A percentile compares a stretch with the other conserved stretches of the same genome.
Conservation (phyloP, 768 basidiomycete species). For the Agrocybe praecox region DNA sequence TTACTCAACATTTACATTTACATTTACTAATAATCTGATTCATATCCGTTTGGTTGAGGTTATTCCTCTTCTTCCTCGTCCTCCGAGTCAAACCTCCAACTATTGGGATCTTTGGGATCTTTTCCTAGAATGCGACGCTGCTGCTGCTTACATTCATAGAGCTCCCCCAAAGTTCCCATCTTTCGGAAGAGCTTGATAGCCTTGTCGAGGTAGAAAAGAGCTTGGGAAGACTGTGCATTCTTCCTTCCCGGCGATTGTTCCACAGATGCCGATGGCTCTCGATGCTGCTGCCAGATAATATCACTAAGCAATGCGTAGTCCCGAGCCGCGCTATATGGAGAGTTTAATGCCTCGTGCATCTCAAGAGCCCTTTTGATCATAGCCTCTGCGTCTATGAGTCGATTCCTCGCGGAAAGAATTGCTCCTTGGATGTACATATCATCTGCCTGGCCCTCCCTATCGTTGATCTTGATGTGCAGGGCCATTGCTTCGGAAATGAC, state of each 20-base stretch:
- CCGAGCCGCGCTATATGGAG: slow-evolving; percentile 14
- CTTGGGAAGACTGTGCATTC: no score
- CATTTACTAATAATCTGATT: no score
- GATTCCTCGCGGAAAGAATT: slow-evolving; percentile 21
- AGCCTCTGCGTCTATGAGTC: slow-evolving; percentile 21
- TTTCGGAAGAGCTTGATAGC: slow-evolving; percentile 2
- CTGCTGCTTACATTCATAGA: slow-evolving; percentile 1
- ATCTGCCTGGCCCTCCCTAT: slow-evolving; percentile 23
- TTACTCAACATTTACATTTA: no score
- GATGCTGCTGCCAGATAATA: slow-evolving; percentile 15
- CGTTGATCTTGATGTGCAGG: slow-evolving; percentile 13
- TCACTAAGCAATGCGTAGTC: slow-evolving; percentile 23
- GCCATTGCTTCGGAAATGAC: slow-evolving; percentile 12
- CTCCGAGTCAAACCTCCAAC: no score
- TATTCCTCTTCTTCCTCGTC: no score
- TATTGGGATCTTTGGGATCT: no score
- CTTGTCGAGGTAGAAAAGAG: background rate
- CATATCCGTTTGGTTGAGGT: no score
- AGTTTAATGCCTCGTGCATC: slow-evolving; percentile 14
- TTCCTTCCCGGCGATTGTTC: no score
- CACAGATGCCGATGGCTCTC: no score
- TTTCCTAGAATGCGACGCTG: background rate
- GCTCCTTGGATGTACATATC: slow-evolving; percentile 27
- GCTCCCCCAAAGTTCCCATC: slow-evolving; percentile 1
- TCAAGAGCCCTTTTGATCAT: slow-evolving; percentile 20